Evolutionary conservation across 352 stramenopile genomes (phyloP).

Genomic region (Phytopythium helicoides): DNA sequence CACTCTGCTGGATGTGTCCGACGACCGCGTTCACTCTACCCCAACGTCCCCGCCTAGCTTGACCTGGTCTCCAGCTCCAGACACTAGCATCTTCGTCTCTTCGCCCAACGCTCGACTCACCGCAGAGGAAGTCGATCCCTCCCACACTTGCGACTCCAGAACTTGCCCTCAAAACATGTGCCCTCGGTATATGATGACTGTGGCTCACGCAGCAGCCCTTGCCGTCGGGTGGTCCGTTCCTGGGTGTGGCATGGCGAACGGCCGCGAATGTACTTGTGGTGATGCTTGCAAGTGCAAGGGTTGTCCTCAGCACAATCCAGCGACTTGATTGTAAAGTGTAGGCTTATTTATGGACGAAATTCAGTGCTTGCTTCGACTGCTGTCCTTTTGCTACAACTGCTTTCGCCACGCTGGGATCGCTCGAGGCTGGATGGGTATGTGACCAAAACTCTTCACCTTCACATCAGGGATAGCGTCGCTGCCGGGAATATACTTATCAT

Average conservation of each 20-base stretch:
- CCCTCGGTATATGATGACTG: slow-evolving; percentile 68
- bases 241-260: slow-evolving; percentile 75
- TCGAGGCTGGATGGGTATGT: slow-evolving; percentile 61
- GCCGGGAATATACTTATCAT: slow-evolving; percentile 55
- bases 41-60: slow-evolving; percentile 1
- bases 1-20: slow-evolving; percentile 51
- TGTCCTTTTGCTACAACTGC: slow-evolving; percentile 17
- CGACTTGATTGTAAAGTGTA: slow-evolving; percentile 9
- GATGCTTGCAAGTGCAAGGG: slow-evolving; percentile 75
- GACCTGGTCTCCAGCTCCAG: neutral
- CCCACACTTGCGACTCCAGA: slow-evolving; percentile 61
- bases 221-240: slow-evolving; percentile 77
- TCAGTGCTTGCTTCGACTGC: neutral
- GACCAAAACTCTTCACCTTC: slow-evolving; percentile 68
- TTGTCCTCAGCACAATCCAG: slow-evolving; percentile 76
- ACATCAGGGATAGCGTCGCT: slow-evolving; percentile 42
- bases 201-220: slow-evolving; percentile 75
- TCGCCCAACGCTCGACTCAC: neutral
- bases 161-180: slow-evolving; percentile 68
- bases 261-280: slow-evolving; percentile 76
- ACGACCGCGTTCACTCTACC: slow-evolving; percentile 11
- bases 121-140: slow-evolving; percentile 2
- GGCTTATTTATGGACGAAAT: slow-evolving; percentile 5
- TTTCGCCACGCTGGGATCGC: slow-evolving; percentile 55
- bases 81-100: neutral